Evolutionary conservation across 2,329 filamentous ascomycete genomes (phyloP).

Genomic region (Verticillium longisporum): DNA sequence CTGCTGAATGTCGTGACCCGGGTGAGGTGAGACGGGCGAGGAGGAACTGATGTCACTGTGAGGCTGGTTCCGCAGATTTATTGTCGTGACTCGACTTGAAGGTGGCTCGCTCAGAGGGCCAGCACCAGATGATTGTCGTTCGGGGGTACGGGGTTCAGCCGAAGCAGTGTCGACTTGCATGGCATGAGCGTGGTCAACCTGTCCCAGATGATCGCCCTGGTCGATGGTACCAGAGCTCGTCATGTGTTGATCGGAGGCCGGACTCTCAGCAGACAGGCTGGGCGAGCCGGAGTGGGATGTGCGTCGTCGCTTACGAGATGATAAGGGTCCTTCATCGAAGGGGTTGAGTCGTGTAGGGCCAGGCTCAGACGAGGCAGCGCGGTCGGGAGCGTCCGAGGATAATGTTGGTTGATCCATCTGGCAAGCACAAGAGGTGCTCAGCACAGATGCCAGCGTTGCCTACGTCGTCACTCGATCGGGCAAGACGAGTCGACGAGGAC

Average conservation of each 20-base stretch:
- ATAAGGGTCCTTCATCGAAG: constrained; percentile 51
- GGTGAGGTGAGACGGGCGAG: not conserved
- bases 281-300: constrained; percentile 51
- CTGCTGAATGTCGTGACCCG: not conserved
- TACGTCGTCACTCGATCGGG: constrained; percentile 43
- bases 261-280: constrained; percentile 42
- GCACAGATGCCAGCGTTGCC: constrained; percentile 36
- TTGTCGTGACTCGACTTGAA: constrained; percentile 49
- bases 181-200: constrained; percentile 19
- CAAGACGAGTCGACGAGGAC: constrained; percentile 46
- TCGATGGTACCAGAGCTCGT: constrained; percentile 21
- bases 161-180: constrained; percentile 35
- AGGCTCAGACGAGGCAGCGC: constrained; percentile 56
- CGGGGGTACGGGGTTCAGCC: constrained; percentile 35
- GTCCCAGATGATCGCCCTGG: constrained; percentile 10
- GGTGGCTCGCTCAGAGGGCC: constrained; percentile 32
- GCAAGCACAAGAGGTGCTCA: constrained; percentile 28
- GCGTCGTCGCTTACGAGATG: constrained; percentile 55
- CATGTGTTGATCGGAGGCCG: constrained; percentile 23
- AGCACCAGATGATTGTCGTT: constrained; percentile 21
- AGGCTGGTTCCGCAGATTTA: constrained; percentile 45
- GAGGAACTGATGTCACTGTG: not conserved
- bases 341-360: constrained; percentile 57
- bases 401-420: constrained; percentile 48
- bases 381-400: constrained; percentile 46